Evolutionary conservation across 805 yeast genomes (phyloP).

Genomic region (Soucietia sequanensis): DNA sequence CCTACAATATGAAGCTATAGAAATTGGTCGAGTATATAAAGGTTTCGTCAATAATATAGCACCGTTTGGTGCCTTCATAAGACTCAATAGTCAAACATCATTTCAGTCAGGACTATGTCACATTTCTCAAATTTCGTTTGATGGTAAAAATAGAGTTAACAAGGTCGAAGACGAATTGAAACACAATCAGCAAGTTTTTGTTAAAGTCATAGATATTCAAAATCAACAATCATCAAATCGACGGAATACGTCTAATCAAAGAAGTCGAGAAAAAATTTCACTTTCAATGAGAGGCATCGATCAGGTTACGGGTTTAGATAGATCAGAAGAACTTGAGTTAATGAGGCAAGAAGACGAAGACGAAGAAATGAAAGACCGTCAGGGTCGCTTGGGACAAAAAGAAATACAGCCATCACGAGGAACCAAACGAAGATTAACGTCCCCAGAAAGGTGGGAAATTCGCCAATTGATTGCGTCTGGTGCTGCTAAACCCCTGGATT

Average conservation of each 20-base stretch:
- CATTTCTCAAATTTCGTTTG: constrained; percentile 60
- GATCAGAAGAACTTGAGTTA: constrained; percentile 24
- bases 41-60: constrained; percentile 64
- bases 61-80: constrained; percentile 77
- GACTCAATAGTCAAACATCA: constrained; percentile 32
- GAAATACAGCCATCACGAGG: constrained; percentile 17
- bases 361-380: too few relatives aligned
- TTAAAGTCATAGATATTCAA: constrained; percentile 46
- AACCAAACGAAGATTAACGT: constrained; percentile 53
- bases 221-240: constrained; percentile 42
- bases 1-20: constrained; percentile 18
- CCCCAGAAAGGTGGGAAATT: constrained; percentile 91
- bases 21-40: constrained; percentile 48
- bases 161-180: constrained; percentile 60
- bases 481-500: constrained; percentile 62
- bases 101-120: constrained; percentile 69
- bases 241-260: neutral
- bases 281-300: constrained; percentile 71
- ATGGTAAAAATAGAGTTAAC: constrained; percentile 44
- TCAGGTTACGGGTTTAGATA: constrained; percentile 60
- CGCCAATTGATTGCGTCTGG: constrained; percentile 81
- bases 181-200: constrained; percentile 62
- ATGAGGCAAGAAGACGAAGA: constrained; percentile 1
- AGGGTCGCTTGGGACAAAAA: constrained; percentile 9
- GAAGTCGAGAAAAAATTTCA: constrained; percentile 38